Conservation (phyloP, 1,284 basidiomycete genomes). For the Sporisorium reilianum region DNA sequence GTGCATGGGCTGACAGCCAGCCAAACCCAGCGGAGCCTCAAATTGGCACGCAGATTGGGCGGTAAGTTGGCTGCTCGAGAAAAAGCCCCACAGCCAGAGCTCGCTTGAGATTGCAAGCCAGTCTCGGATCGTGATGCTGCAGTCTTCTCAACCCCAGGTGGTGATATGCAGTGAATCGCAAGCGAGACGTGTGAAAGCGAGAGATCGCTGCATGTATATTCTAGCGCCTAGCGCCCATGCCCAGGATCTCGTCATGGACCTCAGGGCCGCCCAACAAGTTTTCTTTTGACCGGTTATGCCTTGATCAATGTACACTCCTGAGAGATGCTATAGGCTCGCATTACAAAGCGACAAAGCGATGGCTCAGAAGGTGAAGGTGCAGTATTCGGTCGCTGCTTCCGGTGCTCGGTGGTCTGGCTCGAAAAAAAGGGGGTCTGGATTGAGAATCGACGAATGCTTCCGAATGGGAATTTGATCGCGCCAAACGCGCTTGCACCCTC, state of each 20-base stretch:
- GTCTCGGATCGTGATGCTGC: not conserved
- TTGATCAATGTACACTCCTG: no score
- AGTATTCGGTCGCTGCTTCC: no score
- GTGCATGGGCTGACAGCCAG: constrained; percentile 1
- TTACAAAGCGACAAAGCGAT: no score
- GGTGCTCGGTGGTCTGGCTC: no score
- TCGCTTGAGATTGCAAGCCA: constrained; percentile 4
- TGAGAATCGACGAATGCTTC: not conserved
- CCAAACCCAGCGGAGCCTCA: constrained; percentile 2
- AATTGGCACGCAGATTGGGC: not conserved
- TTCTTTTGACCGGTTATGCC: no score
- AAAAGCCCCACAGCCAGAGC: not conserved
- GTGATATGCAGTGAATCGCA: not conserved
- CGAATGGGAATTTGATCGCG: not conserved
- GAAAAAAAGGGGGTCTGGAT: not conserved
- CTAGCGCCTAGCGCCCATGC: no score
- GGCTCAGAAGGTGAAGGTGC: no score
- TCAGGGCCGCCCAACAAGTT: no score
- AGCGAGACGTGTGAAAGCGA: not conserved
- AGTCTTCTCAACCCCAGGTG: not conserved
- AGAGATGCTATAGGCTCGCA: no score
- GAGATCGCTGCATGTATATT: not conserved
- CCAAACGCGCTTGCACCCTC: not conserved
- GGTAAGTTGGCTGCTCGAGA: no score
- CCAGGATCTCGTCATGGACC: no score